A percentile compares a stretch with the other conserved stretches of the same genome.
Conservation (phyloP, 257 asterid genomes). For the Solanum etuberosum region DNA sequence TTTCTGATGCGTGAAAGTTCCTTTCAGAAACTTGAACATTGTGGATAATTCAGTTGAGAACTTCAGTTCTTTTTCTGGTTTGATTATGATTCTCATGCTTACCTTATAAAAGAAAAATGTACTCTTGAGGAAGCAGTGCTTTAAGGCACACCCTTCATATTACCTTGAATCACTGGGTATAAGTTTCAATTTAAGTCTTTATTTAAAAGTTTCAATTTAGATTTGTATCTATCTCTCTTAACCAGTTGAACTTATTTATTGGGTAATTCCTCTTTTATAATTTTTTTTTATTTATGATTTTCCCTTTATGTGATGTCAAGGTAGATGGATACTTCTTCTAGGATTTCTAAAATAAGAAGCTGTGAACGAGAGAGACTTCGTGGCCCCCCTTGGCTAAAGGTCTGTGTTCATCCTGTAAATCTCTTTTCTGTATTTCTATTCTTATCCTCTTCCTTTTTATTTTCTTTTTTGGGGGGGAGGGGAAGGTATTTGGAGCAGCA, state of each 20-base stretch:
- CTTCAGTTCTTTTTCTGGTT: neutral
- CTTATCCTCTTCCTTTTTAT: neutral
- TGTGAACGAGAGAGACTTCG: constrained; percentile 93
- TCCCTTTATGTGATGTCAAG: constrained; percentile 48
- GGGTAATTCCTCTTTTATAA: neutral
- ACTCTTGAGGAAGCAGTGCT: neutral
- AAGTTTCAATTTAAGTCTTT: constrained; percentile 1
- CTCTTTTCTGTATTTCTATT: neutral
- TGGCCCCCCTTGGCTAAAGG: constrained; percentile 99
- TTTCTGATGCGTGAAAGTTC: neutral
- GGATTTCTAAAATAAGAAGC: constrained; percentile 83
- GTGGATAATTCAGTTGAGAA: neutral
- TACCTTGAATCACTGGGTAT: neutral
- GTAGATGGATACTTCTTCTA: constrained; percentile 97
- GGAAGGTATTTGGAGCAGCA: neutral
- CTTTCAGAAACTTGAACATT: neutral
- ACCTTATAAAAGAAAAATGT: neutral
- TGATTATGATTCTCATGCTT: neutral
- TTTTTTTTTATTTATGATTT: constrained; percentile 5
- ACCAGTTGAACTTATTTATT: neutral
- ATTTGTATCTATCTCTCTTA: neutral
- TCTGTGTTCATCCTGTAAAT: constrained; percentile 9
- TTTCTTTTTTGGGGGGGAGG: neutral
- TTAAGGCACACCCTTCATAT: neutral
- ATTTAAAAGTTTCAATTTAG: neutral